phyloP scores from a whole-genome alignment of 306 rosid genomes.

The Cucurbita maxima region DNA sequence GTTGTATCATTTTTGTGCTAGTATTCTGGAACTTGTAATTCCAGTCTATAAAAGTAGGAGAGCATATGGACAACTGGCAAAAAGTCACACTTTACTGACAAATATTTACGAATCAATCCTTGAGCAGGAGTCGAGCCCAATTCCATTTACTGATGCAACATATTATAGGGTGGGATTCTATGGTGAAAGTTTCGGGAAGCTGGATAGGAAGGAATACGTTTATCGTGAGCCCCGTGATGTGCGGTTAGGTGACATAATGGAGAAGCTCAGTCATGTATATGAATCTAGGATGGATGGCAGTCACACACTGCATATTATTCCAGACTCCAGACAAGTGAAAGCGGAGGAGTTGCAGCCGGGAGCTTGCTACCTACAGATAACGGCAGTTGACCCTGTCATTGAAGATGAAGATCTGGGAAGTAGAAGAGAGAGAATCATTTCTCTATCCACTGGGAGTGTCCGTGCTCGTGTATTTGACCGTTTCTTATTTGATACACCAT shows the following conservation, averaged over 20 bases:
- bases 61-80: slow-evolving; percentile 78
- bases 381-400: slow-evolving; percentile 96
- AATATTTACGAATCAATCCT: slow-evolving; percentile 80
- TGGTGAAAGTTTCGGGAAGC: slow-evolving; percentile 77
- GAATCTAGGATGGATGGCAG: slow-evolving; percentile 87
- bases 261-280: slow-evolving; percentile 82
- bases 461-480: slow-evolving; percentile 95
- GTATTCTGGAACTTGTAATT: slow-evolving; percentile 89
- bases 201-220: slow-evolving; percentile 72
- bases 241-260: slow-evolving; percentile 97
- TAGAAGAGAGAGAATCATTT: slow-evolving; percentile 81
- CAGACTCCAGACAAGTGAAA: slow-evolving; percentile 93
- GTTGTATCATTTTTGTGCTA: slow-evolving; percentile 90
- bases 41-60: slow-evolving; percentile 94
- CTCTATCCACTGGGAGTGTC: slow-evolving; percentile 86
- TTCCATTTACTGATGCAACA: slow-evolving; percentile 91
- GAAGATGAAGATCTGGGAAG: slow-evolving; percentile 98
- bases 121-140: slow-evolving; percentile 95
- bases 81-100: slow-evolving; percentile 84
- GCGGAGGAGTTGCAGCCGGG: slow-evolving; percentile 95
- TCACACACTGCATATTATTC: slow-evolving; percentile 82
- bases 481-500: slow-evolving; percentile 93
- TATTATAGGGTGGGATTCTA: slow-evolving; percentile 93
- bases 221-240: slow-evolving; percentile 97
- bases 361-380: slow-evolving; percentile 86